phyloP scores from a whole-genome alignment of 2,329 filamentous ascomycete genomes.

The Cryoendolithus antarcticus region DNA sequence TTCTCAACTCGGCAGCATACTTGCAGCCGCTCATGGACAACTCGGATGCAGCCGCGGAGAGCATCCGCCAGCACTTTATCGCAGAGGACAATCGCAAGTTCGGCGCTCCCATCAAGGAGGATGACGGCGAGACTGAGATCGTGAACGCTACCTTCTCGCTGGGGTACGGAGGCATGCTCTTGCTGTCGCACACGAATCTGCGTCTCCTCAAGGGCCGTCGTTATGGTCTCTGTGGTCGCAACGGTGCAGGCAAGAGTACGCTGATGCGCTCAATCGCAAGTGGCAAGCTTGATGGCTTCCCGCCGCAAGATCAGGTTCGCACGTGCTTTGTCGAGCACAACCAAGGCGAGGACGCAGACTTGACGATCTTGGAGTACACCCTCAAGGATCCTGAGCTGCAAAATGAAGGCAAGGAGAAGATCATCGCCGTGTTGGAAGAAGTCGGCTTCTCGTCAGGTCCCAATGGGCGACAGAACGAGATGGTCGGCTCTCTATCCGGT shows the following conservation, averaged over 20 bases:
- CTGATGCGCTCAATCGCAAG: slow-evolving; percentile 93
- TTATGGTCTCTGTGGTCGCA: slow-evolving; percentile 92
- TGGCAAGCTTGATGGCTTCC: slow-evolving; percentile 95
- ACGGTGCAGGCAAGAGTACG: slow-evolving; percentile 97
- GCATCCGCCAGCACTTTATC: slow-evolving; percentile 65
- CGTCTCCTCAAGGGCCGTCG: slow-evolving; percentile 90
- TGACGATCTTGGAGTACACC: slow-evolving; percentile 90
- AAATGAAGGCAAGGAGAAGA: slow-evolving; percentile 65
- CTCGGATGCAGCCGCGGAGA: slow-evolving; percentile 54
- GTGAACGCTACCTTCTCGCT: slow-evolving; percentile 97
- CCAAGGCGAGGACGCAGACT: slow-evolving; percentile 92
- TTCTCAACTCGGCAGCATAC: slow-evolving; percentile 59
- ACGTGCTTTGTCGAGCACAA: slow-evolving; percentile 99
- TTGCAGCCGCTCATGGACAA: slow-evolving; percentile 57
- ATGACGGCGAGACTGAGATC: slow-evolving; percentile 87
- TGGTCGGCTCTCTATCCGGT: slow-evolving; percentile 87
- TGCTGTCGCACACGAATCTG: slow-evolving; percentile 91
- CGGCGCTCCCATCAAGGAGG: slow-evolving; percentile 71
- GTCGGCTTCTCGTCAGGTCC: slow-evolving; percentile 89
- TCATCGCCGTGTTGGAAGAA: slow-evolving; percentile 71
- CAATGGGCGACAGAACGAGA: slow-evolving; percentile 75
- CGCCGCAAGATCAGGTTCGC: slow-evolving; percentile 76
- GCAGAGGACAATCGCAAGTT: slow-evolving; percentile 80
- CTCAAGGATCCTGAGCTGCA: slow-evolving; percentile 78
- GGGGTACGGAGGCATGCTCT: slow-evolving; percentile 92